Base-by-base conservation (phyloP, 441 rosid genomes). In the Populus hybrid region DNA sequence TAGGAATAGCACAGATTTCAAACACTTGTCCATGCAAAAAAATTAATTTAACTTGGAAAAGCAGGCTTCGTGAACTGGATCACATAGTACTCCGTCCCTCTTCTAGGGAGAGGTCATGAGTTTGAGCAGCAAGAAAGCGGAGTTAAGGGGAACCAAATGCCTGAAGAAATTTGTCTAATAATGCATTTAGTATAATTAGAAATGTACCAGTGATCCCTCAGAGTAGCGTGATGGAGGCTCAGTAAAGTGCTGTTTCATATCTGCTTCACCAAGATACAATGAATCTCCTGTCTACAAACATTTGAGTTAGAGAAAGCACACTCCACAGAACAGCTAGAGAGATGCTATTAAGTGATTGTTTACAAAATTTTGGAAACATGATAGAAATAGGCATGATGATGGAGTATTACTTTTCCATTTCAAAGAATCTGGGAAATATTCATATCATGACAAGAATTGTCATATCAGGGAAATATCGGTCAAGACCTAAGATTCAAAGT, bases 141-240 rank as follows among this genome's bases (percentile, higher is more conserved):
- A 46, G 57, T 46, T 46, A 46, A 12, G 57, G 57, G 57, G 8
- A 46, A 35, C 26, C 30, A 73, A 7, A 67, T 10, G 34, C 23
- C n/a, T 30, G 50, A 21, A 12, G 34, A 21, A 63, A 12, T 10
- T 26, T 74, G 20, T 21, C 5, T 23, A 30, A 2, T 69, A 69
- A 77, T 53, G 57, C 38, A 35, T 18, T 21, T 57, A 28, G 4
- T 6, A 24, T 36, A 11, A 36, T 30, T 12, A 53, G 32, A 35
- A 36, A 32, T 14, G n/a, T 91, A 97, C 99, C 95, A 97, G 84
- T 82, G 99, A 89, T 75, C 90, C 98, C 86, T 97, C 99, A 10
- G 93, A 88, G 85, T 89, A 97, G 85, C 97, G 98, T 67, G 93
- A 76, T 74, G 98, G 91, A 83, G 90, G 95, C 83, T 89, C 92